A percentile compares a stretch with the other conserved stretches of the same genome.
These are phyloP conservation scores for Groenewaldozyma auringiensis DNA, from an alignment of 1,139 yeast genomes.

Conservation along the genomic window DNA sequence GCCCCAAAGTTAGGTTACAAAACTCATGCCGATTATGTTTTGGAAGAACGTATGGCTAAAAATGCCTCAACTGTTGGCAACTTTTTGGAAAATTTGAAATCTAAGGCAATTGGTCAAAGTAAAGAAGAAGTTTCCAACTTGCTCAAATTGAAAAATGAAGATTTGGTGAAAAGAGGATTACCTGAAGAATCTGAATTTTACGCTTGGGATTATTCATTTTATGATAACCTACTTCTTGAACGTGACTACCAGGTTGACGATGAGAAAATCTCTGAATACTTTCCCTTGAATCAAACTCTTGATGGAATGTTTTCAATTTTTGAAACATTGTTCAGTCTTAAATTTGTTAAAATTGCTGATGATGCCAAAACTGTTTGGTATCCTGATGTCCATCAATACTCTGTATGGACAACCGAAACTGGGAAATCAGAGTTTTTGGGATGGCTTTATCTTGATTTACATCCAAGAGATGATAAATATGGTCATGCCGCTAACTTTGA, in stretches of 20 bases:
- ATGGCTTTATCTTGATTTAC: slow-evolving; percentile 71
- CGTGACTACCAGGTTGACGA: slow-evolving; percentile 64
- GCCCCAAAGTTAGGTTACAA: slow-evolving; percentile 60
- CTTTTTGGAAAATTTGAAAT: slow-evolving; percentile 55
- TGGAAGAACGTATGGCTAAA: slow-evolving; percentile 78
- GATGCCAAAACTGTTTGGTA: slow-evolving; percentile 51
- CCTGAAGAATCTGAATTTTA: slow-evolving; percentile 41
- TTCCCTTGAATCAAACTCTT: slow-evolving; percentile 65
- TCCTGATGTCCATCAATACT: slow-evolving; percentile 64
- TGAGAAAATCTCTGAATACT: slow-evolving; percentile 64
- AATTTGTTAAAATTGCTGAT: slow-evolving; percentile 48
- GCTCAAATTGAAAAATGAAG: slow-evolving; percentile 47
- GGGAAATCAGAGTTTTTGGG: slow-evolving; percentile 56
- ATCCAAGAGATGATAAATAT: slow-evolving; percentile 80
- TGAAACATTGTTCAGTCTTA: slow-evolving; percentile 58
- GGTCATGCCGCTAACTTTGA: slow-evolving; percentile 84
- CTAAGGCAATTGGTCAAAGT: slow-evolving; percentile 53
- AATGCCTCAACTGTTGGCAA: slow-evolving; percentile 48
- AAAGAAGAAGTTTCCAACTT: slow-evolving; percentile 45
- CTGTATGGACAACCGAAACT: slow-evolving; percentile 57
- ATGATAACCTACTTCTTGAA: slow-evolving; percentile 57
- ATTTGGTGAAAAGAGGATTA: slow-evolving; percentile 40
- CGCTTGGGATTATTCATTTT: slow-evolving; percentile 69
- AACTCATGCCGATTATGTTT: slow-evolving; percentile 57
- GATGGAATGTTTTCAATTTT: slow-evolving; percentile 61